Base-by-base conservation (phyloP, 495 filamentous ascomycete genomes). In the Penicillium ochrochloron region DNA sequence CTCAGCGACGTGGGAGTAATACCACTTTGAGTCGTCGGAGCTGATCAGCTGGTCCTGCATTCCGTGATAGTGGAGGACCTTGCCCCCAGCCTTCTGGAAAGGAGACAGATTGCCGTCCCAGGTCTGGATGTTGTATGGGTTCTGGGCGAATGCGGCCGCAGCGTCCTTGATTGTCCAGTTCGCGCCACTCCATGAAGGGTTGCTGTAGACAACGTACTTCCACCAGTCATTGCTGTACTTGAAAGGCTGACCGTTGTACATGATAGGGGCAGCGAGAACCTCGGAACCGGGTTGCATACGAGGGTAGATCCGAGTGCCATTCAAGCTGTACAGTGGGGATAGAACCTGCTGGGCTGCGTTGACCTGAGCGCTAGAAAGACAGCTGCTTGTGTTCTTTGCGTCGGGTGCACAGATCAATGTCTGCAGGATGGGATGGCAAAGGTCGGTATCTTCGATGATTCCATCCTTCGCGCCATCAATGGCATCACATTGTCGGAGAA, bases 401-500 rank as follows among this genome's bases (percentile, higher is more conserved):
- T 66, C 59, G 2, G 65, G 55, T 0, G 67, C 65, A 71, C 89
- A 91, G 10, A 84, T 81, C 27, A 92, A 66, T 0, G 73, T 73
- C 51, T 83, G 77, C 15, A 84, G 74, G 46, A 82, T 67, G 15
- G 88, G 84, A 31, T 80, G 72, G 76, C 89, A 93, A 17, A 81
- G 73, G 42, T 80, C 75, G 0, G 89, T 86, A 53, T 83, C 76
- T 65, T 86, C 86, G 64, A 92, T 86, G 68, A 92, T 87, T 33
- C 82, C 85, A 66, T 92, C 90, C 7, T 77, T 71, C 0, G 85
- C 76, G 2, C 89, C 89, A 70, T 92, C 90, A 21, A 85, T 73
- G 5, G 58, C 65, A 66, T 93, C 89, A 61, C 90, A 93, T 66
- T 92, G 89, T 0, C 80, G 79, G 11, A 90, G 37, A 27, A 90